phyloP scores from a whole-genome alignment of 257 asterid genomes.

The Lycium barbarum region DNA sequence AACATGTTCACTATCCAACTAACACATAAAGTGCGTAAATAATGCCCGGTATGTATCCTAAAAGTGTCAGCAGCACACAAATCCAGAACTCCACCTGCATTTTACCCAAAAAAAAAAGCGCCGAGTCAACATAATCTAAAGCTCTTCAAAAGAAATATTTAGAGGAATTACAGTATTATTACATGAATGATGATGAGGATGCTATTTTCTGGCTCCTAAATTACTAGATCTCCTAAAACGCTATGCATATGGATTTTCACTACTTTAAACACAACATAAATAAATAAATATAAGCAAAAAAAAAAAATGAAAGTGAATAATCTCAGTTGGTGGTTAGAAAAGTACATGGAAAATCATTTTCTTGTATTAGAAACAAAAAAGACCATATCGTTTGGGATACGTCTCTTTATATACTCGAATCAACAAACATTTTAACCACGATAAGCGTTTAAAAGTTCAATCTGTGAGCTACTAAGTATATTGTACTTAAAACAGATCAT shows the following conservation, averaged over 20 bases:
- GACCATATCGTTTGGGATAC: not conserved
- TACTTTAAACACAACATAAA: too few species aligned
- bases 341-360: not conserved
- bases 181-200: not conserved
- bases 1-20: constrained; percentile 48
- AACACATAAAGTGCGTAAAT: constrained; percentile 80
- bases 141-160: not conserved
- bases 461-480: too few species aligned
- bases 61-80: constrained; percentile 70
- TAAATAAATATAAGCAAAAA: not conserved
- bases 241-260: not conserved
- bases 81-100: constrained; percentile 93
- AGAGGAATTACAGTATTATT: too few species aligned
- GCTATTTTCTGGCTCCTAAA: not conserved
- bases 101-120: not conserved
- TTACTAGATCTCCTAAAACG: not conserved
- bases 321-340: not conserved
- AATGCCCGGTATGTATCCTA: constrained; percentile 91
- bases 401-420: not conserved
- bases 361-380: not conserved
- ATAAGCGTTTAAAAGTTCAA: too few species aligned
- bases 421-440: not conserved
- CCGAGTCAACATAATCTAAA: not conserved
- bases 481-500: too few species aligned
- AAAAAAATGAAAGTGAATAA: not conserved